Conservation (phyloP, 2,329 filamentous ascomycete species). For the Parasarocladium wereldwijsianum region DNA sequence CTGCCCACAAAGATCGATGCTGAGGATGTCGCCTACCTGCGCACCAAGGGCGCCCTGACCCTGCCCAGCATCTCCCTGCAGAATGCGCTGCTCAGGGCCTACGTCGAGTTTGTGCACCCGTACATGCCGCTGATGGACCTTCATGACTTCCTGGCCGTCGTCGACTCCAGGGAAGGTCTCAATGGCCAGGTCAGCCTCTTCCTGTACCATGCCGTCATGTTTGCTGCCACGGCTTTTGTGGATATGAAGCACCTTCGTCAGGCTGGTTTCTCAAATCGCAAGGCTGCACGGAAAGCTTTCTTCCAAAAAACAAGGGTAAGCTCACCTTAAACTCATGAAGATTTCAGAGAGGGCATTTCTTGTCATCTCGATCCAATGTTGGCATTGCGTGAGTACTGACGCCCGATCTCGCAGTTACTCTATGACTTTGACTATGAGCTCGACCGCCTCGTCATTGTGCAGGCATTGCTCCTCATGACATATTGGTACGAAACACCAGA, state of each 20-base stretch:
- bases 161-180: conserved; percentile 53
- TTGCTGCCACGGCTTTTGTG: conserved; percentile 77
- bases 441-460: conserved; percentile 77
- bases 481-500: conserved; percentile 97
- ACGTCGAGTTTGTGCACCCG: conserved; percentile 80
- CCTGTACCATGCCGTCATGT: conserved; percentile 90
- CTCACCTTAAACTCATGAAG: no score
- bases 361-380: background rate
- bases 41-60: conserved; percentile 69
- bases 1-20: conserved; percentile 61
- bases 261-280: conserved; percentile 64
- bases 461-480: conserved; percentile 80
- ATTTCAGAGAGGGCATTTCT: background rate
- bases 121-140: conserved; percentile 82
- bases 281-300: conserved; percentile 73
- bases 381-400: background rate
- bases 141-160: conserved; percentile 40
- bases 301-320: conserved; percentile 77
- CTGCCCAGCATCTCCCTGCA: conserved; percentile 58
- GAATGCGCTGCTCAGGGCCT: conserved; percentile 67
- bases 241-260: conserved; percentile 62
- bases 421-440: conserved; percentile 95
- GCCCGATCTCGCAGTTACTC: conserved; percentile 41
- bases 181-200: conserved; percentile 67
- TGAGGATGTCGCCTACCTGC: conserved; percentile 73